A percentile compares a stretch with the other conserved stretches of the same genome.
Conservation (phyloP, 2,329 filamentous ascomycete species). For the Diaporthe vaccinii region DNA sequence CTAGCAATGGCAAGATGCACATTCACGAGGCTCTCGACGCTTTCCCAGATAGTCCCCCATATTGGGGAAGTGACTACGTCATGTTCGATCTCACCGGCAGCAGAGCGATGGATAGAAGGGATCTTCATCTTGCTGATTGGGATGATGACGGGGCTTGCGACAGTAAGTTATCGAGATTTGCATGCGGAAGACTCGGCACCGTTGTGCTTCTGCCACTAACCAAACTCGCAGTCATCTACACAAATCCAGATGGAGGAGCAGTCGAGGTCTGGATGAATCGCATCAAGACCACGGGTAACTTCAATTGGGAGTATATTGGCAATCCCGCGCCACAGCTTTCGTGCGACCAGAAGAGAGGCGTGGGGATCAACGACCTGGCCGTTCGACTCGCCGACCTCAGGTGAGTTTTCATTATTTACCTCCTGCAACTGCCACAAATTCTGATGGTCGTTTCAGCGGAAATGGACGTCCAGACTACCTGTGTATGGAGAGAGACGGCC, state of each 20-base stretch:
- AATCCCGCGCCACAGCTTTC: constrained; percentile 33
- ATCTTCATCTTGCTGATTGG: constrained; percentile 41
- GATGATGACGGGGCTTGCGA: constrained; percentile 42
- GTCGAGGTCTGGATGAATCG: constrained; percentile 17
- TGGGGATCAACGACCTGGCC: constrained; percentile 26
- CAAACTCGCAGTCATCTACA: background rate
- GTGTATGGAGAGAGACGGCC: constrained; percentile 40
- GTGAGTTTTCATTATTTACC: background rate
- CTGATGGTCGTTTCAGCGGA: constrained; percentile 35
- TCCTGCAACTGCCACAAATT: background rate
- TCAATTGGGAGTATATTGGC: constrained; percentile 21
- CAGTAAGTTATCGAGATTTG: background rate
- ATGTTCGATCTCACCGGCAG: constrained; percentile 29
- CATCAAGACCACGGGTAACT: constrained; percentile 16
- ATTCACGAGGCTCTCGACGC: constrained; percentile 33
- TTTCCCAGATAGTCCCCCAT: constrained; percentile 10
- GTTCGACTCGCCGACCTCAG: constrained; percentile 2
- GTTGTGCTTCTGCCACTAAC: background rate
- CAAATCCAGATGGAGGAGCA: constrained; percentile 17
- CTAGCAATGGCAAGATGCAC: constrained; percentile 24
- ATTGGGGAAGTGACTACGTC: constrained; percentile 35
- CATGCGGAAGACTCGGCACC: background rate
- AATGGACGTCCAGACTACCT: constrained; percentile 40
- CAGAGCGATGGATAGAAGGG: constrained; percentile 13
- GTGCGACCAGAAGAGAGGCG: constrained; percentile 20